phyloP scores from a whole-genome alignment of 768 basidiomycete species.

The Gymnopilus junonius region DNA sequence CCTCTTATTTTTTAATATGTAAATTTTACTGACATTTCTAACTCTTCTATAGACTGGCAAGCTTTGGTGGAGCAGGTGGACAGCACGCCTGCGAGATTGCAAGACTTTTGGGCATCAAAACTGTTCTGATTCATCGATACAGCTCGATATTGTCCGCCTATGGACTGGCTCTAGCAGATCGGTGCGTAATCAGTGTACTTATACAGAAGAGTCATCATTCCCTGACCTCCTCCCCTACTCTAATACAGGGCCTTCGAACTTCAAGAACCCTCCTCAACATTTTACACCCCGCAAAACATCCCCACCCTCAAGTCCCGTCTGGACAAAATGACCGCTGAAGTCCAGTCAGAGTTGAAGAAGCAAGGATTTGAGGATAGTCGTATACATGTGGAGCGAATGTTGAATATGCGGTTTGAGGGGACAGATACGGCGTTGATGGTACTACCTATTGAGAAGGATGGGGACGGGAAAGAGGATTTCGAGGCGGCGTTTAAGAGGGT shows the following conservation, averaged over 20 bases:
- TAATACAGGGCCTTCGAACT: slow-evolving; percentile 74
- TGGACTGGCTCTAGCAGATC: slow-evolving; percentile 89
- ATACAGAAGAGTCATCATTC: too few species aligned
- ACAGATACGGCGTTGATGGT: slow-evolving; percentile 95
- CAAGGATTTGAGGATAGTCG: slow-evolving; percentile 83
- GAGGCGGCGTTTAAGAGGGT: slow-evolving; percentile 77
- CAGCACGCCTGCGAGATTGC: slow-evolving; percentile 96
- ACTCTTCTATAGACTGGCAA: slow-evolving; percentile 63
- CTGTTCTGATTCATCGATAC: slow-evolving; percentile 87
- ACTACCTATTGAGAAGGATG: slow-evolving; percentile 49
- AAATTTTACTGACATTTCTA: background rate
- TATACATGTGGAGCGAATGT: slow-evolving; percentile 79
- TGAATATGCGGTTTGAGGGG: slow-evolving; percentile 93
- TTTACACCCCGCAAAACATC: slow-evolving; percentile 67
- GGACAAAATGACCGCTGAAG: slow-evolving; percentile 67
- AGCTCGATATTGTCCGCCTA: slow-evolving; percentile 94
- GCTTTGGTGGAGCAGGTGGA: slow-evolving; percentile 90
- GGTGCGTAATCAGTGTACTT: slow-evolving; percentile 38
- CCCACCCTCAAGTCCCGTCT: slow-evolving; percentile 63
- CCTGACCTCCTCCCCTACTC: background rate
- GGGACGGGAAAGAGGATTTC: slow-evolving; percentile 69
- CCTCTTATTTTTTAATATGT: background rate
- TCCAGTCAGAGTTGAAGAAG: slow-evolving; percentile 64
- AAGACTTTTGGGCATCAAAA: slow-evolving; percentile 81
- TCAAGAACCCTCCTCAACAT: slow-evolving; percentile 88